Evolutionary conservation across 1,139 yeast species (phyloP).

Genomic region (Diutina mesorugosa): DNA sequence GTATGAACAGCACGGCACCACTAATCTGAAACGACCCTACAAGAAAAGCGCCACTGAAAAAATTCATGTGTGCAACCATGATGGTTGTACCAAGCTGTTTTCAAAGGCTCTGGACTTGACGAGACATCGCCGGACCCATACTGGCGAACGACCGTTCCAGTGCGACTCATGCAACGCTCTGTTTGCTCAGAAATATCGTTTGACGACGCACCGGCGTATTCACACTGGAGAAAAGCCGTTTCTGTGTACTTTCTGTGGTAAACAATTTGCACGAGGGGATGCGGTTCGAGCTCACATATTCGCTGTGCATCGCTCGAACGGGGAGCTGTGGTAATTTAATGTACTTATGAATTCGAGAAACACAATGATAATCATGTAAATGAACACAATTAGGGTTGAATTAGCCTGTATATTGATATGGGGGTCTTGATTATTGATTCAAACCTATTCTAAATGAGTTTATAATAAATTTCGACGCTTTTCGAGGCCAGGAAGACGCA

Average conservation of each 20-base stretch:
- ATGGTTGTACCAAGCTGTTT: slow-evolving; percentile 11
- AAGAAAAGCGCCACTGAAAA: slow-evolving; percentile 8
- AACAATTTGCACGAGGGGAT: slow-evolving; percentile 9
- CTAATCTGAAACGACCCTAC: slow-evolving; percentile 7
- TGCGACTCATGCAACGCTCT: slow-evolving; percentile 13
- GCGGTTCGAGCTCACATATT: neutral
- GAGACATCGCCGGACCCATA: slow-evolving; percentile 14
- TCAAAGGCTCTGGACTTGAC: slow-evolving; percentile 13
- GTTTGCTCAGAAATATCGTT: slow-evolving; percentile 14
- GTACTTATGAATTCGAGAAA: neutral
- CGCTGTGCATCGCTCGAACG: neutral
- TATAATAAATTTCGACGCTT: no score
- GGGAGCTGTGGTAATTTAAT: neutral
- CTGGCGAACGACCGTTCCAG: slow-evolving; percentile 16
- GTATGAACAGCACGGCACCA: slow-evolving; percentile 4
- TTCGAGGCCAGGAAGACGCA: no score
- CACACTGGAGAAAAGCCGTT: slow-evolving; percentile 19
- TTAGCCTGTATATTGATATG: no score
- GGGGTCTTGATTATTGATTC: no score
- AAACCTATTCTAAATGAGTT: no score
- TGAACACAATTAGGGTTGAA: no score
- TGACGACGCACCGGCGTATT: slow-evolving; percentile 15
- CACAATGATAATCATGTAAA: no score
- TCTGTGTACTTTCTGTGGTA: slow-evolving; percentile 13
- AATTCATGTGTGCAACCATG: slow-evolving; percentile 10